phyloP scores from a whole-genome alignment of 2,329 filamentous ascomycete species.

The Ascochyta rabiei region DNA sequence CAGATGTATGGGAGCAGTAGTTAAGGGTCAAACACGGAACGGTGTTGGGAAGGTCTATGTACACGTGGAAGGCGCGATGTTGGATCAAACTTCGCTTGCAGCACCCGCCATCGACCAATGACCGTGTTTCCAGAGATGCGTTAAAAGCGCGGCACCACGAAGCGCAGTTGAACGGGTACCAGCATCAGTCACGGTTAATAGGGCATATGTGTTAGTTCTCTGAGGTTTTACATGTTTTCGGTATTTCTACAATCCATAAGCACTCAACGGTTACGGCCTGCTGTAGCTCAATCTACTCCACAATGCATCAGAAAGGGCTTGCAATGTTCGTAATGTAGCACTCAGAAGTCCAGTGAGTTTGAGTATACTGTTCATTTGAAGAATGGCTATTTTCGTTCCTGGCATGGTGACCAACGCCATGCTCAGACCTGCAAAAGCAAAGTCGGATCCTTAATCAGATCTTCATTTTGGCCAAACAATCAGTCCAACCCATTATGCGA shows the following conservation, averaged over 20 bases:
- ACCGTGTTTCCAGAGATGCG: background rate
- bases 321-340: background rate
- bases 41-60: background rate
- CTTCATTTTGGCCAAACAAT: background rate
- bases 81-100: constrained; percentile 7
- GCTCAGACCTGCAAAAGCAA: background rate
- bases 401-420: background rate
- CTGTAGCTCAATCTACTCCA: too few relatives aligned
- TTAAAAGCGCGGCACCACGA: background rate
- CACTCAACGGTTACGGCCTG: too few relatives aligned
- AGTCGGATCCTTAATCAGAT: background rate
- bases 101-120: constrained; percentile 3
- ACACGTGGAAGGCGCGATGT: background rate
- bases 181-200: background rate
- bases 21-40: background rate
- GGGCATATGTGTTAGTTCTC: background rate
- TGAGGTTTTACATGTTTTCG: background rate
- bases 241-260: background rate
- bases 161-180: background rate
- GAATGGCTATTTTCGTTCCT: background rate
- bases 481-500: background rate
- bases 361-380: background rate
- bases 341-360: background rate
- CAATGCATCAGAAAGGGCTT: too few relatives aligned
- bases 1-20: background rate